A percentile compares a stretch with the other conserved stretches of the same genome.
phyloP scores from a whole-genome alignment of 202 grass and related monocot genomes.

The Panicum virgatum region DNA sequence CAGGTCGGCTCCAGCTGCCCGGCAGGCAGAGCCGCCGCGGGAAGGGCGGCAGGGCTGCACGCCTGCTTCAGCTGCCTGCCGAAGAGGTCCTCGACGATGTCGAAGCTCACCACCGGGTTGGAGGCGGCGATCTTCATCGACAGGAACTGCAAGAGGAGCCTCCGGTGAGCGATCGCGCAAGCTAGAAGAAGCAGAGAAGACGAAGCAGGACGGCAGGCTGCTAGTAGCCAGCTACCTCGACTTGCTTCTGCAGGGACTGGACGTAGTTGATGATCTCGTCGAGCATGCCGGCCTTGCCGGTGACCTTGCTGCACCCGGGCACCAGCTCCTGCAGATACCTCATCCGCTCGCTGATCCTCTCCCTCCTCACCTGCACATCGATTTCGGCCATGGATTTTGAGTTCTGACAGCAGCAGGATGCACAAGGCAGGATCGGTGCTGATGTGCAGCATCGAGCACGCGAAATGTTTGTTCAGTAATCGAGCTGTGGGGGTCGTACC shows the following conservation, averaged over 20 bases:
- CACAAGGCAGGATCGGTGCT: neutral
- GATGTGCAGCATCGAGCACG: neutral
- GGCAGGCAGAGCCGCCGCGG: slow-evolving; percentile 33
- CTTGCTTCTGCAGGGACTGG: slow-evolving; percentile 96
- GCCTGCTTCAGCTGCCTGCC: slow-evolving; percentile 59
- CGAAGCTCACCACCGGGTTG: slow-evolving; percentile 73
- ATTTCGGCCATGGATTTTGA: neutral
- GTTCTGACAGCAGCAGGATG: neutral
- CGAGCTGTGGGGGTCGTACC: slow-evolving; percentile 45
- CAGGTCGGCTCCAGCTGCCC: slow-evolving; percentile 57
- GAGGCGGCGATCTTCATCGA: slow-evolving; percentile 89
- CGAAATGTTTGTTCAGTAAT: neutral
- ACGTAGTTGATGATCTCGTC: slow-evolving; percentile 99
- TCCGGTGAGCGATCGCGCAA: neutral
- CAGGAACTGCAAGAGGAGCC: slow-evolving; percentile 58
- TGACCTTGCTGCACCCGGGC: slow-evolving; percentile 94
- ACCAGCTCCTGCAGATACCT: slow-evolving; percentile 94
- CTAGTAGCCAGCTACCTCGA: slow-evolving; percentile 63
- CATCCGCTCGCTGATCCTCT: slow-evolving; percentile 98
- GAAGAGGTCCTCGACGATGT: slow-evolving; percentile 69
- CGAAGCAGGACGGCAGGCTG: neutral
- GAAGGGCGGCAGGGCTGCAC: slow-evolving; percentile 36
- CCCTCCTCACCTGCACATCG: slow-evolving; percentile 78
- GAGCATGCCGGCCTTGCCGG: slow-evolving; percentile 98
- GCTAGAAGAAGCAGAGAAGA: slow-evolving; percentile 10